A percentile compares a stretch with the other conserved stretches of the same genome.
phyloP scores from a whole-genome alignment of 176 grass and related monocot species.

The Secale cereale region DNA sequence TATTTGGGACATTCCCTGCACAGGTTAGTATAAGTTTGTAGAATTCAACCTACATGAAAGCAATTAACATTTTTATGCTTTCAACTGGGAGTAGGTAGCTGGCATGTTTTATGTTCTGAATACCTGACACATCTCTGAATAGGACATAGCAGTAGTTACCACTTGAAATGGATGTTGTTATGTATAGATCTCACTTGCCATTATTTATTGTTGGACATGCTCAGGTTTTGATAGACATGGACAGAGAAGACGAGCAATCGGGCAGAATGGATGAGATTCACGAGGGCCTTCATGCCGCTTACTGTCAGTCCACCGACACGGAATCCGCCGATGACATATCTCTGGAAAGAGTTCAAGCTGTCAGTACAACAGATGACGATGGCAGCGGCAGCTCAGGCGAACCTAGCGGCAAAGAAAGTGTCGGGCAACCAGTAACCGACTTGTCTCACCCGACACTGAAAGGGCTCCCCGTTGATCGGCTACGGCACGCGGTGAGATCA shows the following conservation, averaged over 20 bases:
- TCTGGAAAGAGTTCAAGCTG: constrained; percentile 14
- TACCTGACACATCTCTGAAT: too few species aligned
- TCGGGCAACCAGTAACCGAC: neutral
- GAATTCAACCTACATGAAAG: neutral
- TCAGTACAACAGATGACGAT: constrained; percentile 15
- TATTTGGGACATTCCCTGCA: constrained; percentile 71
- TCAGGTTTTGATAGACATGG: constrained; percentile 86
- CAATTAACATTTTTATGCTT: neutral
- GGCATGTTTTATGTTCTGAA: neutral
- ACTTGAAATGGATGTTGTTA: neutral
- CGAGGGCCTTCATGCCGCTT: constrained; percentile 36
- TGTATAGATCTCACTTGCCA: neutral
- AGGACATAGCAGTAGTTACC: too few species aligned
- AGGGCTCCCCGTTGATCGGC: constrained; percentile 39
- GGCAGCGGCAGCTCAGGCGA: constrained; percentile 21
- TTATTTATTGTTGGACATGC: neutral
- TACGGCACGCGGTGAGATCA: constrained; percentile 31
- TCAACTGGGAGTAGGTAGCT: neutral
- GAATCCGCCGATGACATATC: neutral
- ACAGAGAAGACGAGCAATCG: constrained; percentile 59
- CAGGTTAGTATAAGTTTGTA: constrained; percentile 48
- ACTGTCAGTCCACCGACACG: constrained; percentile 48
- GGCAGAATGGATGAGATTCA: constrained; percentile 63
- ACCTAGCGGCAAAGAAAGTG: constrained; percentile 20
- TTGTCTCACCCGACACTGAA: constrained; percentile 52